Base-by-base conservation (phyloP, 176 grass and related monocot species). In the Dactylis glomerata region DNA sequence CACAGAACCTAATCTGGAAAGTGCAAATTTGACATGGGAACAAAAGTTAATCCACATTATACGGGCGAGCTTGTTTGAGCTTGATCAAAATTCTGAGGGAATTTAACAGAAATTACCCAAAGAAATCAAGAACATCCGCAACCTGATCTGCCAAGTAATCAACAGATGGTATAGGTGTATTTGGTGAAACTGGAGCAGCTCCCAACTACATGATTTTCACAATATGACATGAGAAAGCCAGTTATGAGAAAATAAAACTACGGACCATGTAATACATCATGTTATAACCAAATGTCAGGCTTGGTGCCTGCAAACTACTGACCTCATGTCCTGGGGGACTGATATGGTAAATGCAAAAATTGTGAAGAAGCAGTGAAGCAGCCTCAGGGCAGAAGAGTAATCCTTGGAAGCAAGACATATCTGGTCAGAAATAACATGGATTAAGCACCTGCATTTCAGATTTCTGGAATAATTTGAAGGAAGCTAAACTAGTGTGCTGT, bases 331-430 rank as follows among this genome's bases (percentile, higher is more conserved):
- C 96, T 79, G 96, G 96, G 76, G 96, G 96, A 79, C 91, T 96
- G 81, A 99, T 99, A 92, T 99, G 93, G 75, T 99, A 99, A 74
- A 99, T 93, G 58, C 91, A 99, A 84, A 99, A 99, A 89, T 94
- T 94, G 84, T 99, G 96, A 78, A 99, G 93, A 67, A 99, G 87
- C 75, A 99, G 84, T 8, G 96, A 94, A 75, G 96, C 89, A 26
- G 93, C 93, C 87, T 99, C 93, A 70, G 96, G 93, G 42, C 96
- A 96, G 85, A 99, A 96, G 20, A 99, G 92, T 86, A 99, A 84
- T 87, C 93, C 96, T 94, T 99, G 93, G 90, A 99, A 99, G 77
- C 93, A 94, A 66, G 96, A 96, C 96, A 96, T 91, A 92, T 99
- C 96, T 98, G 87, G 46, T 7, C 52, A 63, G 73, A 40, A 88